Conservation (phyloP, 192 early-diverging fungal genomes). For the Mortierella hygrophila region DNA sequence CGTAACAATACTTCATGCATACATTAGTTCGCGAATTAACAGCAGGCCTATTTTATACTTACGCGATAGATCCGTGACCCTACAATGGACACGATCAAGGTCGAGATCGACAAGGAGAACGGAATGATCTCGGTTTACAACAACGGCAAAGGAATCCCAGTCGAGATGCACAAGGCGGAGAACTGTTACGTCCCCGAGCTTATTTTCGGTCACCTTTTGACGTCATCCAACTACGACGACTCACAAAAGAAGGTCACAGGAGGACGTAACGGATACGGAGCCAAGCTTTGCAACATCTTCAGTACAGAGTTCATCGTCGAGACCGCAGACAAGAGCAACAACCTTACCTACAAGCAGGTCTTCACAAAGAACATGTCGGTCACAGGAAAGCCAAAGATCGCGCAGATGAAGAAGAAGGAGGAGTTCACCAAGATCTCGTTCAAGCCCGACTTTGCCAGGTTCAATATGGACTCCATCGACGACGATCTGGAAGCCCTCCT, state of each 20-base stretch:
- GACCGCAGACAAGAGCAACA: conserved; percentile 81
- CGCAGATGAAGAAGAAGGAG: conserved; percentile 69
- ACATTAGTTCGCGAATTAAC: background rate
- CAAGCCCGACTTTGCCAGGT: conserved; percentile 92
- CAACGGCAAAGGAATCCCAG: conserved; percentile 95
- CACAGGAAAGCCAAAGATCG: conserved; percentile 82
- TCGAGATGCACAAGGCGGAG: conserved; percentile 93
- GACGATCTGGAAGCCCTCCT: conserved; percentile 89
- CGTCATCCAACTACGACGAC: conserved; percentile 98
- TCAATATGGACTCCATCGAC: conserved; percentile 89
- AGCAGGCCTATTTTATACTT: background rate
- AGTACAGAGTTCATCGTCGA: conserved; percentile 94
- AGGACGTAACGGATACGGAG: conserved; percentile 94
- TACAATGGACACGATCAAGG: conserved; percentile 87
- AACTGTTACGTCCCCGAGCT: conserved; percentile 95
- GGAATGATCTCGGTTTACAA: conserved; percentile 91
- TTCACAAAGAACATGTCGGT: conserved; percentile 93
- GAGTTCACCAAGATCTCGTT: conserved; percentile 96
- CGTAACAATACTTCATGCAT: background rate
- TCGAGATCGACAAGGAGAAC: conserved; percentile 86
- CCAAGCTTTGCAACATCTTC: conserved; percentile 98
- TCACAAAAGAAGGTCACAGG: conserved; percentile 94
- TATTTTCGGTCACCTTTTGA: conserved; percentile 97
- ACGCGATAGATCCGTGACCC: conserved; percentile 82
- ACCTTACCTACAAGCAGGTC: conserved; percentile 86